Base-by-base conservation (phyloP, 306 rosid species). In the Lupinus albus region DNA sequence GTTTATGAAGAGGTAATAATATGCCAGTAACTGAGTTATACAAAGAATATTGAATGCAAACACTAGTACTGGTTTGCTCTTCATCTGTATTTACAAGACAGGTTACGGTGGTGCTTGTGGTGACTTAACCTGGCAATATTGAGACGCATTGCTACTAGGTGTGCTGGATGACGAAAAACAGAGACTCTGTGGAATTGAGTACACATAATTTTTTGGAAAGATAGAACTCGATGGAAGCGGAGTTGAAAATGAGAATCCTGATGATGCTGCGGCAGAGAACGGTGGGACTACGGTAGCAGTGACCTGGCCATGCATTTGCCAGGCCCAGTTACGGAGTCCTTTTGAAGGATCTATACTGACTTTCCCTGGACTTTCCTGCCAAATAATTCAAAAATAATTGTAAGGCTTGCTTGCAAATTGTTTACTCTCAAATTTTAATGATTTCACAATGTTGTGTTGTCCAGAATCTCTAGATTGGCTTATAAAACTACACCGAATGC, bases 201-300 rank as follows among this genome's bases (percentile, higher is more conserved):
- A 79, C 9, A 68, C 57, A 14, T 83, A 72, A 68, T 68, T 68
- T 13, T 81, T 38, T 5, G 84, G 84, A 76, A 65, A 80, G 50
- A 80, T 73, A 69, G 91, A 81, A 78, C 84, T 87, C 28, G 86
- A 42, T 25, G 83, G 74, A 71, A 83, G 65, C 51, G 81, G 64
- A 77, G 91, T 74, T 77, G 91, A 84, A 80, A 75, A 77, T 35
- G 99, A 88, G 99, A 93, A 93, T 93, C 99, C 99, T 93, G 99
- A 93, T 93, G 99, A 93, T 93, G 99, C 99, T 90, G 98, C 99
- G 76, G 89, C 72, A 73, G 95, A 80, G 88, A 88, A 82, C 54
- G 62, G 74, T 77, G 94, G 84, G 73, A 83, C 57, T 77, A 80
- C 81, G 84, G 78, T 64, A 42, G 88, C 85, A 80, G 51, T 77